Base-by-base conservation (phyloP, 2,329 filamentous ascomycete species). In the Beauveria asiatica region DNA sequence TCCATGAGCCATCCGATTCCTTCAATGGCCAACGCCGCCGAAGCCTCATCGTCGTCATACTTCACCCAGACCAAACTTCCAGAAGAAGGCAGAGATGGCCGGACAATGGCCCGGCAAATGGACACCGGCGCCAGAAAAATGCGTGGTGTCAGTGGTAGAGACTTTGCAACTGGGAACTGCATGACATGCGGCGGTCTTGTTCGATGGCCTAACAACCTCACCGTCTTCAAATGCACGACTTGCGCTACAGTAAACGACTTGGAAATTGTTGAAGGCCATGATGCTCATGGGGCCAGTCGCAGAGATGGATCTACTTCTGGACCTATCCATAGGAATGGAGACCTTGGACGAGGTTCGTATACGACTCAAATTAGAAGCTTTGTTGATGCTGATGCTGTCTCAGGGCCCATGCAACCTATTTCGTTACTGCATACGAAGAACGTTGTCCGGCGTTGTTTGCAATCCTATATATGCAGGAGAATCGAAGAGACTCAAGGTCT, bases 211-310 rank as follows among this genome's bases (percentile, higher is more conserved):
- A 83, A 81, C 63, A 83, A 87, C 57, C 74, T 92, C 63, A 82
- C 82, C 41, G 83, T 87, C 42, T 96, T 94, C 72, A 83, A 90
- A 66, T 96, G 92, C 72, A 88, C 89, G 46, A 87, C 90, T 59
- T 96, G 92, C 72, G 76, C 89, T 67, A 94, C 89, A 19, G 85
- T 96, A 69, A 96, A 95, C 70, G 91, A 96, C 70, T 73, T 96
- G 57, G 70, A 69, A 37, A 68, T 70, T 13, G 61, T 63, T 42
- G 62, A 63, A 5, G 59, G 59, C 30, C 68, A 62, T 66, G 67
- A 37, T 37, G 62, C 60, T 48, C 61, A 63, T 48, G 62, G 63
- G n/a, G 62, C 62, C 6, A 66, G 61, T 50, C 61, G 60, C 19
- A 65, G 65, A 42, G 70, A 70, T 49, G 59, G 63, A 19, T 64